Base-by-base conservation (phyloP, 73 alveolate genomes). In the Paramecium primaurelia region DNA sequence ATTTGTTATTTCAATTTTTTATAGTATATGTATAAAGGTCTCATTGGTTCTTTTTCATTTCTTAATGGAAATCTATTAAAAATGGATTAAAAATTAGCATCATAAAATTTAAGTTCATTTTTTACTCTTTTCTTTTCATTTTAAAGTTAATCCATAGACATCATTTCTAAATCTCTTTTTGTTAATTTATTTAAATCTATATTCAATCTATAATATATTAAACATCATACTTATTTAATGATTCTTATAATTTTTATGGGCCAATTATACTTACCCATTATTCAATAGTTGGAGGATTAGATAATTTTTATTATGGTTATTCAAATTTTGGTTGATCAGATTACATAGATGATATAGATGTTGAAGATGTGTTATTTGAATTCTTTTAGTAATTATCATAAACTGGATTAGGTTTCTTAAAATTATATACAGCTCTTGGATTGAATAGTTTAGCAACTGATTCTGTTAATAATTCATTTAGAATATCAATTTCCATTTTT, bases 31-130 rank as follows among this genome's bases (percentile, higher is more conserved):
- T 97, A 97, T 28, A 97, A 92, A 3, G 98, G 97, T 86, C 99
- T 60, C 98, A 97, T 96, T 9, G 99, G 99, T 73, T 97, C 99
- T 90, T 97, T 97, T 45, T 97, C 98, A 18, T 92, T 73, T 38
- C 98, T 60, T 7, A 40, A 49, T 26, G 99, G 99, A 16, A 87
- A 58, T 25, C 97, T 59, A 30, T 58, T 44, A 87, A 96, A 97
- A 12, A 49, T 68, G 1, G 58, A 11, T 58, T 87, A 64, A 92
- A 96, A 97, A 8, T 86, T 93, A 36, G 90, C 58, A 89, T 97
- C 99, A 92, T 97, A 97, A 45, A 40, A 30, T 77, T 97, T 97
- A 40, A 97, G 92, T 86, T 97, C 98, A 86, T 96, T 95, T 86
- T 96, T 97, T 10, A 97, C 98, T 42, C 94, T 92, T 73, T 95